Evolutionary conservation across 805 yeast genomes (phyloP).

Genomic region (Cephaloascus albidus): DNA sequence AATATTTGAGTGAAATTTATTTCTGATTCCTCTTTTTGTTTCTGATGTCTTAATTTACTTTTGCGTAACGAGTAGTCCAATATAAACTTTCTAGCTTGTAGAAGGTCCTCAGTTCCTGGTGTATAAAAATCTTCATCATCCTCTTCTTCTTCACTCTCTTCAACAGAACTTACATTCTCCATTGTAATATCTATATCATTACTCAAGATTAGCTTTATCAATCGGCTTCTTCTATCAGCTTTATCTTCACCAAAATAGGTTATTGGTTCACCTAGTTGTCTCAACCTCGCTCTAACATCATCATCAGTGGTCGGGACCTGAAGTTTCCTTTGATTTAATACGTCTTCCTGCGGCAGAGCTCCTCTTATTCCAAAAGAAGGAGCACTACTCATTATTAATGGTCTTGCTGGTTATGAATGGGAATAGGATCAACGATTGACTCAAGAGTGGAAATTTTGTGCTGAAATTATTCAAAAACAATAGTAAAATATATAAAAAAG

Average conservation of each 20-base stretch:
- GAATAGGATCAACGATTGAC: no score
- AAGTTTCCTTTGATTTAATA: neutral
- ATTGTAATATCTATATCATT: slow-evolving; percentile 6
- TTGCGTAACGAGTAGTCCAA: slow-evolving; percentile 39
- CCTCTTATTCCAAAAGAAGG: no score
- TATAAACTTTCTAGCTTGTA: slow-evolving; percentile 40
- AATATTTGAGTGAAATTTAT: slow-evolving; percentile 33
- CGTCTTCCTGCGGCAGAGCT: no score
- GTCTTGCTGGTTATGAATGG: no score
- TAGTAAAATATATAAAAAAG: no score
- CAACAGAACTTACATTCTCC: slow-evolving; percentile 6
- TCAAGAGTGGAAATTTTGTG: no score
- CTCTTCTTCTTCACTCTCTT: slow-evolving; percentile 24
- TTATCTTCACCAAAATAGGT: slow-evolving; percentile 50
- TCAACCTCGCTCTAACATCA: slow-evolving; percentile 43
- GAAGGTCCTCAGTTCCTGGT: slow-evolving; percentile 55
- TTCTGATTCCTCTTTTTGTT: slow-evolving; percentile 17
- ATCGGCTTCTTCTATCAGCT: slow-evolving; percentile 50
- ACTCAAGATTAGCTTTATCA: slow-evolving; percentile 34
- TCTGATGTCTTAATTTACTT: slow-evolving; percentile 31
- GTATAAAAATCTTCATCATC: slow-evolving; percentile 81
- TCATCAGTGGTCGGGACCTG: slow-evolving; percentile 56
- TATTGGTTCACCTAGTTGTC: slow-evolving; percentile 46
- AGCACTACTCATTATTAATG: no score
- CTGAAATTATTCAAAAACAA: no score